Conservation (phyloP, 2,329 filamentous ascomycete species). For the Aspergillus spinulosporus region DNA sequence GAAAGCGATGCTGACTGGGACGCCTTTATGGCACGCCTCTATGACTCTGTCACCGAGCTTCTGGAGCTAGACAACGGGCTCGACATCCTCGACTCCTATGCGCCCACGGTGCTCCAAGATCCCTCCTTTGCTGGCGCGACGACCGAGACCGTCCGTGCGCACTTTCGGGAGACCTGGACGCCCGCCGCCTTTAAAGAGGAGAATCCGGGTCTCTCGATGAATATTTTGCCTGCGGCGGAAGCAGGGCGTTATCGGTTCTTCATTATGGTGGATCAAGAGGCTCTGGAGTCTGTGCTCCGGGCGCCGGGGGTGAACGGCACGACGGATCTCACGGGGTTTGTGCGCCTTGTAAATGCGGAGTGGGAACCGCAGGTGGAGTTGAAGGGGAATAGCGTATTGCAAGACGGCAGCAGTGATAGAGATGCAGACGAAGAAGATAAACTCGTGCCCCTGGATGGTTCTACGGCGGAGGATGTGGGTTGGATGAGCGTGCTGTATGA, state of each 20-base stretch:
- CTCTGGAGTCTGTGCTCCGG: constrained; percentile 17
- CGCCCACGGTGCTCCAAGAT: constrained; percentile 22
- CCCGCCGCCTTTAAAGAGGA: constrained; percentile 10
- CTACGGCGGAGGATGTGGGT: constrained; percentile 18
- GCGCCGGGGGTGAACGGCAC: neutral
- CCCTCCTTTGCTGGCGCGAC: constrained; percentile 18
- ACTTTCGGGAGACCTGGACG: constrained; percentile 14
- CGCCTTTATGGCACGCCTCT: constrained; percentile 12
- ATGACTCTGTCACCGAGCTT: neutral
- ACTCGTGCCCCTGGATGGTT: constrained; percentile 17
- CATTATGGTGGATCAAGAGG: constrained; percentile 22
- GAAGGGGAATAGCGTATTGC: neutral
- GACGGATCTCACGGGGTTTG: neutral
- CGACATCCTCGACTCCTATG: constrained; percentile 16
- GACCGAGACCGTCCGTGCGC: constrained; percentile 15
- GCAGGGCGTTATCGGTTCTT: constrained; percentile 20
- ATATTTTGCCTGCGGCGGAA: neutral
- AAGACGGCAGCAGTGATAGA: too few relatives aligned
- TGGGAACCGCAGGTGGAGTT: constrained; percentile 14
- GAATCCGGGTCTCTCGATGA: neutral
- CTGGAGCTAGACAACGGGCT: constrained; percentile 13
- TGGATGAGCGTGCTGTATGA: constrained; percentile 21
- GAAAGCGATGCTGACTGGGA: constrained; percentile 12
- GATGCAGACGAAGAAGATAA: neutral
- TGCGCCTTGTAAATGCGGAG: constrained; percentile 17